phyloP scores from a whole-genome alignment of 1,284 basidiomycete genomes.

The Sphaerobolus stellatus region DNA sequence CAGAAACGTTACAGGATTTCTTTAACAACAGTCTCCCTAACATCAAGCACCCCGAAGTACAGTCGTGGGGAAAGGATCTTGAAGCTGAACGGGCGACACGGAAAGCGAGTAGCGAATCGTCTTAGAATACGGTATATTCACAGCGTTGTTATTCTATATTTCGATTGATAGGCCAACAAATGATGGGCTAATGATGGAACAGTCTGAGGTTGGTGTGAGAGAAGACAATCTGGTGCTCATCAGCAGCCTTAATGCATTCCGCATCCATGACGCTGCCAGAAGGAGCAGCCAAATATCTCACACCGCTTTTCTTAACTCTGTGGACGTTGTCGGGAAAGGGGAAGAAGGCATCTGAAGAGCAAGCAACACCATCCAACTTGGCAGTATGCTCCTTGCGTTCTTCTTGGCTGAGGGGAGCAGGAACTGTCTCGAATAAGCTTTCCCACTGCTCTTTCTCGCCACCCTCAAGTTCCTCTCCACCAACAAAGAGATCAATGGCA shows the following conservation, averaged over 20 bases:
- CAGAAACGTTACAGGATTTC: conserved; percentile 60
- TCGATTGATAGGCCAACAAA: not conserved
- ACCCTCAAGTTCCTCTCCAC: conserved; percentile 84
- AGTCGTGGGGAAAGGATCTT: conserved; percentile 70
- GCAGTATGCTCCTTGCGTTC: conserved; percentile 76
- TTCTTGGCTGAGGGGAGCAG: conserved; percentile 63
- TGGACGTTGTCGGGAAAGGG: conserved; percentile 99
- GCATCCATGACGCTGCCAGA: conserved; percentile 97
- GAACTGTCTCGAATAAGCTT: conserved; percentile 76
- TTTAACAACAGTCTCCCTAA: conserved; percentile 73
- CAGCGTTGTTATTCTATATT: not conserved
- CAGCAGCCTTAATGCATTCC: conserved; percentile 91
- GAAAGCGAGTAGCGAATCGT: not conserved
- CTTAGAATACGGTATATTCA: not conserved
- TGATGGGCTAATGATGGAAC: conserved; percentile 73
- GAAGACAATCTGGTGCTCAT: conserved; percentile 88
- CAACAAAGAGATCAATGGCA: conserved; percentile 96
- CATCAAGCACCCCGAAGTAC: conserved; percentile 75
- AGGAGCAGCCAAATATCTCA: conserved; percentile 90
- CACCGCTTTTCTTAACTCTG: conserved; percentile 87
- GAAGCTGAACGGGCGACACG: conserved; percentile 45
- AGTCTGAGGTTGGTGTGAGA: conserved; percentile 79
- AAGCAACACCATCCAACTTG: conserved; percentile 81
- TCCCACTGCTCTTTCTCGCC: conserved; percentile 93
- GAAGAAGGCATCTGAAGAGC: conserved; percentile 98